Percentiles rank a stretch among this genome's conserved stretches.
Evolutionary conservation across 1,139 yeast species (phyloP).

Genomic region (Yamadazyma pseudoaaseri): DNA sequence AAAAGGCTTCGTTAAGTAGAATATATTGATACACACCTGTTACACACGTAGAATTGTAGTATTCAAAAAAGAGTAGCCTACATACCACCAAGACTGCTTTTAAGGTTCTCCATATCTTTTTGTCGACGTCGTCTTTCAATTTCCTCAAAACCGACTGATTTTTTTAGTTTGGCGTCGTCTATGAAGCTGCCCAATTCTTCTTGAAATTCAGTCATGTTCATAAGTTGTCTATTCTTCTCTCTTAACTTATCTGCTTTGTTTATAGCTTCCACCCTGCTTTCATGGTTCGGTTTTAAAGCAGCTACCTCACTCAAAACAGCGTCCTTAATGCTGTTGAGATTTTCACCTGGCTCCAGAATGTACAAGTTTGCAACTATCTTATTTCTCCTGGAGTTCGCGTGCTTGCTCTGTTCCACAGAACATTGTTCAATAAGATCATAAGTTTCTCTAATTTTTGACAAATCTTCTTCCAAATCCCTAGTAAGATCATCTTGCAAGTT

Average conservation of each 20-base stretch:
- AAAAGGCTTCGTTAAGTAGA: too few species aligned
- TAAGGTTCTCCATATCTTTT: conserved; percentile 68
- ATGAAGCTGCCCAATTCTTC: conserved; percentile 89
- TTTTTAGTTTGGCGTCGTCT: conserved; percentile 68
- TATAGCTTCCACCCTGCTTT: conserved; percentile 80
- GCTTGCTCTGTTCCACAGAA: conserved; percentile 68
- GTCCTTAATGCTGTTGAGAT: conserved; percentile 66
- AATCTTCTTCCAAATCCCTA: conserved; percentile 75
- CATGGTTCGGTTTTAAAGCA: conserved; percentile 80
- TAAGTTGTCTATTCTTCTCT: conserved; percentile 64
- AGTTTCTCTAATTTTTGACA: conserved; percentile 77
- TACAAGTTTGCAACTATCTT: conserved; percentile 39
- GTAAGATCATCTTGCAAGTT: conserved; percentile 86
- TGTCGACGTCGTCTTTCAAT: conserved; percentile 66
- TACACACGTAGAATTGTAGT: too few species aligned
- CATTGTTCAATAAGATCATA: conserved; percentile 79
- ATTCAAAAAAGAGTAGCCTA: too few species aligned
- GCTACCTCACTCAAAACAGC: conserved; percentile 80
- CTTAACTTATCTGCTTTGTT: conserved; percentile 82
- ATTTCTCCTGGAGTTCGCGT: conserved; percentile 28
- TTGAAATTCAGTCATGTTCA: conserved; percentile 65
- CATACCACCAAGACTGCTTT: too few species aligned
- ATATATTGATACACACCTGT: too few species aligned
- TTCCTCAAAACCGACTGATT: conserved; percentile 87
- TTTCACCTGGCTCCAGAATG: conserved; percentile 67